Conservation (phyloP, 371 early-diverging fungal species). For the Haplosporangium sp. region DNA sequence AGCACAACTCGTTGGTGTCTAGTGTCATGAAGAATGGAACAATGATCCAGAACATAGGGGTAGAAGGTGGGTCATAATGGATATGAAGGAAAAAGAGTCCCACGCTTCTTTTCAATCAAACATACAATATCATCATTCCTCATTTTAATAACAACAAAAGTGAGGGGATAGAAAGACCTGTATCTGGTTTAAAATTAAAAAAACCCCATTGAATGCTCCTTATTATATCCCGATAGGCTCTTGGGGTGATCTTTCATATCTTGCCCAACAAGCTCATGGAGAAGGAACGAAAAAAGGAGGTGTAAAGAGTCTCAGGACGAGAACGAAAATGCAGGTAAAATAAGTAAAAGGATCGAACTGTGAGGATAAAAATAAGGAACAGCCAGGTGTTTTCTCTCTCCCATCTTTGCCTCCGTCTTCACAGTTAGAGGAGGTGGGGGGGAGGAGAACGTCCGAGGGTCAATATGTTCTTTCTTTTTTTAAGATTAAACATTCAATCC, state of each 20-base stretch:
- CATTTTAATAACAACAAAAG: not conserved
- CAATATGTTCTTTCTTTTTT: not conserved
- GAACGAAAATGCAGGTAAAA: slow-evolving; percentile 18
- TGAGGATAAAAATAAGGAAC: slow-evolving; percentile 33
- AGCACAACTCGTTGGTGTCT: slow-evolving; percentile 14
- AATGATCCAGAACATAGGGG: slow-evolving; percentile 23
- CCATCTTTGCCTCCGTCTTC: slow-evolving; percentile 26
- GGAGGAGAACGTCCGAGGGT: slow-evolving; percentile 1
- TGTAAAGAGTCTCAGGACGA: slow-evolving; percentile 47
- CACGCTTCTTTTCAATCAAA: too few species aligned
- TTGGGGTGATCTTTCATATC: slow-evolving; percentile 13
- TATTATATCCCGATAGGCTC: slow-evolving; percentile 15
- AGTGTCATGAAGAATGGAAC: slow-evolving; percentile 12
- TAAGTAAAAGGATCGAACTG: slow-evolving; percentile 21
- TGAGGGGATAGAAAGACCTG: not conserved
- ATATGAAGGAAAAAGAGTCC: not conserved
- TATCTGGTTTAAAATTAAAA: not conserved
- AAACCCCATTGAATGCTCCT: slow-evolving; percentile 1
- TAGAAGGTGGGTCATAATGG: not conserved
- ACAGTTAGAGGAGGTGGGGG: not conserved
- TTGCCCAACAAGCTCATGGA: slow-evolving; percentile 22
- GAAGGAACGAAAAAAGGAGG: slow-evolving; percentile 48
- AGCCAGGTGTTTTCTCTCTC: slow-evolving; percentile 21
- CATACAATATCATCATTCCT: not conserved
- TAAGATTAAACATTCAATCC: not conserved